Evolutionary conservation across 2,329 filamentous ascomycete species (phyloP).

Genomic region (Chaetomium strumarium): DNA sequence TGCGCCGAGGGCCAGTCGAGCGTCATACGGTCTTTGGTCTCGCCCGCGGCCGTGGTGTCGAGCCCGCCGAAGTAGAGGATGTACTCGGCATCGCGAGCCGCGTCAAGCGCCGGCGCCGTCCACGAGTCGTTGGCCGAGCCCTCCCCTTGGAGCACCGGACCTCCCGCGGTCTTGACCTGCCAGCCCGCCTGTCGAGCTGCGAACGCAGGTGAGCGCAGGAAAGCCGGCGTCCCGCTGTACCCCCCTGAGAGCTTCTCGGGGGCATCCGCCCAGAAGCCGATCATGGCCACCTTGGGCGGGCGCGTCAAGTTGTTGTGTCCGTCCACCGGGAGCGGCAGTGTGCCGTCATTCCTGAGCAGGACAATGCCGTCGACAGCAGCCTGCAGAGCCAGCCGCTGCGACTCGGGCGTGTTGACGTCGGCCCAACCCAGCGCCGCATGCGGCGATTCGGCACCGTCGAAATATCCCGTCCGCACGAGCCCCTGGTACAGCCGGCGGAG

Average conservation of each 20-base stretch:
- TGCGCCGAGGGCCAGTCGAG: slow-evolving; percentile 50
- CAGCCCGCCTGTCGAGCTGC: slow-evolving; percentile 39
- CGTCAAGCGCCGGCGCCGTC: slow-evolving; percentile 31
- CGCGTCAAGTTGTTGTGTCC: slow-evolving; percentile 35
- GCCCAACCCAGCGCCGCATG: slow-evolving; percentile 49
- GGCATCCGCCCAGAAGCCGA: slow-evolving; percentile 49
- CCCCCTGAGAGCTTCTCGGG: slow-evolving; percentile 45
- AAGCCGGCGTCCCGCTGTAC: slow-evolving; percentile 49
- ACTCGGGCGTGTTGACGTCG: slow-evolving; percentile 48
- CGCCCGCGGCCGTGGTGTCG: slow-evolving; percentile 45
- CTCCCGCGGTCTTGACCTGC: slow-evolving; percentile 24
- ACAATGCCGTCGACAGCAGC: slow-evolving; percentile 43
- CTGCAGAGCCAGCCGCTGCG: slow-evolving; percentile 49
- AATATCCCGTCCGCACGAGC: slow-evolving; percentile 30
- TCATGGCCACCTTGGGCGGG: slow-evolving; percentile 37
- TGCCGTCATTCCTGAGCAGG: slow-evolving; percentile 48
- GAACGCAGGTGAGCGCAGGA: slow-evolving; percentile 41
- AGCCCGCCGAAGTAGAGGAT: slow-evolving; percentile 53
- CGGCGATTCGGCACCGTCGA: slow-evolving; percentile 25
- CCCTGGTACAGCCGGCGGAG: slow-evolving; percentile 30
- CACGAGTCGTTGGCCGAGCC: slow-evolving; percentile 26
- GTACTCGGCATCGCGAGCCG: slow-evolving; percentile 41
- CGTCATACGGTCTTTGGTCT: slow-evolving; percentile 44
- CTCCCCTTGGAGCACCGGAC: slow-evolving; percentile 26
- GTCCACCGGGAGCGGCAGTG: slow-evolving; percentile 36